Base-by-base conservation (phyloP, 208 protist genomes). In the Jaenimonas drosophilae region DNA sequence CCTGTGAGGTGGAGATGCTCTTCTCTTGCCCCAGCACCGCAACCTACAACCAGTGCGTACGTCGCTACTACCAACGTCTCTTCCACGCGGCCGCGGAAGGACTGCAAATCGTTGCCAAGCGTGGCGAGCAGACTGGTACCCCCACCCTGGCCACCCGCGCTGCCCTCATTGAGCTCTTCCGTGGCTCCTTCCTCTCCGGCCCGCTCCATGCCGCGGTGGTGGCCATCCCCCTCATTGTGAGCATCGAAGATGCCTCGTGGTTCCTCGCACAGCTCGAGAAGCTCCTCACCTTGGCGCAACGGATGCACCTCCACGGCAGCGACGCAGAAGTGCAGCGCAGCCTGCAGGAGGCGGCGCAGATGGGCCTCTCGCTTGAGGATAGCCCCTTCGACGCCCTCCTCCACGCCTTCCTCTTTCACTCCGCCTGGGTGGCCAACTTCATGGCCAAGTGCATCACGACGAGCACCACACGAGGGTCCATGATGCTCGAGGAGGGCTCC, bases 141-240 rank as follows among this genome's bases (percentile, higher is more conserved):
- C n/a, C n/a, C n/a, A n/a, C n/a, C n/a, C n/a, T n/a, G n/a, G n/a
- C n/a, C n/a, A n/a, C 38, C 30, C 46, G 43, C 42, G 31, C 20
- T n/a, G 26, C 27, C 34, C 30, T 39, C 11, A 42, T 49, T 28
- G n/a, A 52, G 33, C 27, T 41, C 32, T 31, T 53, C 48, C 26
- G 52, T 12, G 25, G 24, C 16, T 65, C 73, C 4, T 87, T 90
- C 45, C 30, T 84, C 12, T 59, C 59, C 4, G 50, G 43, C 7
- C 70, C 74, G 23, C 57, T 91, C 25, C 70, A 88, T 57, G 70
- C 68, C 3, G 83, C 83, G 23, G 29, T 91, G 28, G 77, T 56
- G 14, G 75, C 83, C 26, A 69, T 91, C 19, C 83, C 77, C 27
- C 58, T 88, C 9, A 62, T 85, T 16, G 51, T 75, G 23, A 57